These are phyloP conservation scores for Lachnellula occidentalis DNA, from an alignment of 2,329 filamentous ascomycete genomes.

Conservation along the genomic window DNA sequence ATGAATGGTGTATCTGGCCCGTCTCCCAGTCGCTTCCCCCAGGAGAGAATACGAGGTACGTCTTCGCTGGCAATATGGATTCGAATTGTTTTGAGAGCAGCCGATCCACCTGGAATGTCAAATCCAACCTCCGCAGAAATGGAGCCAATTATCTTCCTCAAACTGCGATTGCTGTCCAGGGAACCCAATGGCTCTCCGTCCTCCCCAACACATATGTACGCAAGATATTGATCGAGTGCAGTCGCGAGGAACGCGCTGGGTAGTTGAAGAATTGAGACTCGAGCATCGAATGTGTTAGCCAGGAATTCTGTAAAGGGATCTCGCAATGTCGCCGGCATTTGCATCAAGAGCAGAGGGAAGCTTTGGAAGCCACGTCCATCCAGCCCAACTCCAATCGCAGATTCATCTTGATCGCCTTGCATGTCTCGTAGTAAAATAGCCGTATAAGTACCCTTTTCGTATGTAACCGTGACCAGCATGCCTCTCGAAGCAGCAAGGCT, in stretches of 20 bases:
- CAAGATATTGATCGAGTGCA: constrained; percentile 27
- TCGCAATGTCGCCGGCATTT: constrained; percentile 40
- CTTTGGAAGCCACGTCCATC: constrained; percentile 32
- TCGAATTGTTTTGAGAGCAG: constrained; percentile 36
- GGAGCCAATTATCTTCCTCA: constrained; percentile 25
- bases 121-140: constrained; percentile 26
- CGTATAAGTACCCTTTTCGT: constrained; percentile 28
- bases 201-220: constrained; percentile 19
- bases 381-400: constrained; percentile 6
- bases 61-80: constrained; percentile 38
- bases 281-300: constrained; percentile 38
- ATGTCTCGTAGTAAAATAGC: constrained; percentile 24
- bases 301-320: constrained; percentile 39
- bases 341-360: constrained; percentile 39
- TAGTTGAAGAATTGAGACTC: constrained; percentile 34
- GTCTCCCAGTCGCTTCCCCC: constrained; percentile 19
- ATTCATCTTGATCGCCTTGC: constrained; percentile 8
- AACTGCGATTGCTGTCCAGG: constrained; percentile 4
- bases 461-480: constrained; percentile 23
- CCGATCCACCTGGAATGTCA: constrained; percentile 20
- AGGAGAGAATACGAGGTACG: constrained; percentile 28
- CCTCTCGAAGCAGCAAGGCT: constrained; percentile 16
- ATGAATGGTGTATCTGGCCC: constrained; percentile 33
- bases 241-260: constrained; percentile 33
- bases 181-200: constrained; percentile 15